A percentile compares a stretch with the other conserved stretches of the same genome.
These are phyloP conservation scores for Aspergillus sp. DNA, from an alignment of 2,329 filamentous ascomycete genomes.

Conservation along the genomic window DNA sequence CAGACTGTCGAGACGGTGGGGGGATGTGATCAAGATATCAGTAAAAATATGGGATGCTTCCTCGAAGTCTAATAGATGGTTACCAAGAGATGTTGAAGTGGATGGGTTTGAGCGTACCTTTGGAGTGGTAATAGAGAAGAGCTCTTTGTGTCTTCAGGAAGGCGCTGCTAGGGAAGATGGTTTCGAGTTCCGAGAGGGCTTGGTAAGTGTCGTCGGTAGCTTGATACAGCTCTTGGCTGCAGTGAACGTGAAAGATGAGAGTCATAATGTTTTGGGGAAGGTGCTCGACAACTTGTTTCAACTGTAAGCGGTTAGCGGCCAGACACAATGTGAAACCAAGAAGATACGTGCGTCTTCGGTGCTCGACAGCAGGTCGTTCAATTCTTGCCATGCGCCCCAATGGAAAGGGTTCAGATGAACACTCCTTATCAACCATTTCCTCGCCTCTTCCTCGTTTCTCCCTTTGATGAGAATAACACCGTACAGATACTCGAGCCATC, in stretches of 20 bases:
- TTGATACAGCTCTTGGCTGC: slow-evolving; percentile 88
- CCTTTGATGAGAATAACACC: slow-evolving; percentile 87
- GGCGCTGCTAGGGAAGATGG: slow-evolving; percentile 82
- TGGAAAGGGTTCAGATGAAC: slow-evolving; percentile 91
- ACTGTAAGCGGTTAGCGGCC: slow-evolving; percentile 46
- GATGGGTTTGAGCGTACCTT: slow-evolving; percentile 42
- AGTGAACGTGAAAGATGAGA: slow-evolving; percentile 89
- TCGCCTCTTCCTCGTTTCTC: slow-evolving; percentile 82
- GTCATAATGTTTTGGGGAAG: slow-evolving; percentile 90
- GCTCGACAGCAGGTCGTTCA: slow-evolving; percentile 75
- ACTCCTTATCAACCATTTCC: slow-evolving; percentile 83
- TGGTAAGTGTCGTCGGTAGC: slow-evolving; percentile 72
- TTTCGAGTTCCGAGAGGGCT: slow-evolving; percentile 73
- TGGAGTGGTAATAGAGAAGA: slow-evolving; percentile 84
- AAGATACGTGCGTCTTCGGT: slow-evolving; percentile 70
- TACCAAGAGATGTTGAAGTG: background rate
- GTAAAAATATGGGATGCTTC: slow-evolving; percentile 63
- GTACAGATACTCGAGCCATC: slow-evolving; percentile 85
- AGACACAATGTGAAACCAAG: background rate
- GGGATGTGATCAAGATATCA: slow-evolving; percentile 66
- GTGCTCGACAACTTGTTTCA: slow-evolving; percentile 68
- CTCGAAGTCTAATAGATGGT: slow-evolving; percentile 55
- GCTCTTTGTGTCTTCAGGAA: slow-evolving; percentile 91
- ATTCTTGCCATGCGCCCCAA: slow-evolving; percentile 95
- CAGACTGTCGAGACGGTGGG: slow-evolving; percentile 77